Base-by-base conservation (phyloP, 768 basidiomycete species). In the Boletellus sp. region DNA sequence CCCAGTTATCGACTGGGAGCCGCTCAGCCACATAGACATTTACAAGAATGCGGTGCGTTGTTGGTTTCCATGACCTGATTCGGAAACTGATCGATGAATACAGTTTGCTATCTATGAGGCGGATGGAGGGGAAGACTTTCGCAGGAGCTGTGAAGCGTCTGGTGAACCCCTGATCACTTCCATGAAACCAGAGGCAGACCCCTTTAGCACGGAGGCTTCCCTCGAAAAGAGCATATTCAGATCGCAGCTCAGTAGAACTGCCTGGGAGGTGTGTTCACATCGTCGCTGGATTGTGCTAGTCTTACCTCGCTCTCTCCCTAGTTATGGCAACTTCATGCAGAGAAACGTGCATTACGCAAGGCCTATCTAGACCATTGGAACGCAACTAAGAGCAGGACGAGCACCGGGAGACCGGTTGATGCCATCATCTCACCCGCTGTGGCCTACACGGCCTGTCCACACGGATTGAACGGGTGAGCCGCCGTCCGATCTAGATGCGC, bases 1-100 rank as follows among this genome's bases (percentile, higher is more conserved):
- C 6, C 12, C 22, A 52, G 54, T 90, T 10, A 76, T 90, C 45
- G 83, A 88, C 50, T 92, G 87, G 87, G 72, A 75, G 38, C 79
- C 82, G 0, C 62, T 74, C 39, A 75, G 80, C 23, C 82, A 86
- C 52, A 48, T 56, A 0, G 66, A 70, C 15, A 64, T 74, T 7
- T 59, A 61, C 45, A 51, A 49, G 42, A 57, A 63, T 45, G 61
- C 68, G 4, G 62, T 67, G 28, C 41, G 47, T 38, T 38, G 9
- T 39, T 20, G 4, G n/a, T 13, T 31, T 35, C 16, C 17, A 2
- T 39, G 36, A 19, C 19, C 13, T 47, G 38, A 7, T 38, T 43
- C n/a, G 13, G 15, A 20, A 31, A 22, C 16, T 26, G 6, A 5
- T 12, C 42, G 53, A 32, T 54, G 23, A 16, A 40, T 36, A 67